Base-by-base conservation (phyloP, 164 flowering plant genomes). In the Platanus orientalis region DNA sequence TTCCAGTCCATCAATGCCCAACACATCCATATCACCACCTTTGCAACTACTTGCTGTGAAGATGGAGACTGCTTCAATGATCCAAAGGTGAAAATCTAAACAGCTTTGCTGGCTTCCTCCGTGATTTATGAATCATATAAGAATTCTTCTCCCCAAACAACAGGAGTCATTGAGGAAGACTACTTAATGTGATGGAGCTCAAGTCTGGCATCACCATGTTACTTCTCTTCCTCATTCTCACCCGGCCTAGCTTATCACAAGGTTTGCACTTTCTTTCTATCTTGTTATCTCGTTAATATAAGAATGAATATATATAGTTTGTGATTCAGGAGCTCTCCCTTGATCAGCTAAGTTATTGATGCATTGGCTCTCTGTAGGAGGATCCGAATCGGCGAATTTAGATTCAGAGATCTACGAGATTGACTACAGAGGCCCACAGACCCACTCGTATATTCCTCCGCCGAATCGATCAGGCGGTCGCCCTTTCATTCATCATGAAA, bases 341-440 rank as follows among this genome's bases (percentile, higher is more conserved):
- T 10, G 39, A 34, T 34, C 39, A 10, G 39, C 39, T 34, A 5
- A 34, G 10, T 5, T 34, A 34, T 34, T 5, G 39, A 14, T 19
- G 20, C 19, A 17, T 16, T 16, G 49, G 20, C 16, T 2, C 10
- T 34, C 39, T 10, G 0, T 45, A 45, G 20, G 49, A 45, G 64
- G 69, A 45, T 3, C 49, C 19, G n/a, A 45, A 12, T 63, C 7
- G 27, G 40, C 47, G 6, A 64, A 62, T 40, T 52, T 49, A 66
- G 76, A 57, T 42, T 45, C 71, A 19, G 83, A 78, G 29, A 27
- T 90, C 7, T 88, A 87, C 55, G 88, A 86, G 47, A 92, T 89
- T 20, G 98, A 92, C 66, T 89, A 87, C 26, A 83, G 86, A 74
- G 98, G 98, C 9, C 97, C 97, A 0, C 89, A 92, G 81, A 92